Percentiles rank a stretch among this genome's conserved stretches.
phyloP scores from a whole-genome alignment of 1,139 yeast genomes.

The Kodamaea sp. region DNA sequence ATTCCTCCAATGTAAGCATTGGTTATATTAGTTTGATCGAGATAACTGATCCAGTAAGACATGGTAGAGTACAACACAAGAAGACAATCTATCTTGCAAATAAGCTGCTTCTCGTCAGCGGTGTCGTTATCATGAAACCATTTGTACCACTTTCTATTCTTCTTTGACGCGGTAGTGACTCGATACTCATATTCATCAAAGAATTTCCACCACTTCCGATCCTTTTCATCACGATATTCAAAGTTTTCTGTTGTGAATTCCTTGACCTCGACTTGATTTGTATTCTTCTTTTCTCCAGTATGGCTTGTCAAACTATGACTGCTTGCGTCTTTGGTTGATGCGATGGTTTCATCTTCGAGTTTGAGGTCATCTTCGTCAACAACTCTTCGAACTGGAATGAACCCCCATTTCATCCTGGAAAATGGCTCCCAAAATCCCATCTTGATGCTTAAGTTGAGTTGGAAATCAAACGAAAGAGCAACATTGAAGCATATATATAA shows the following conservation, averaged over 20 bases:
- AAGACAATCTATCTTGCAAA: slow-evolving; percentile 61
- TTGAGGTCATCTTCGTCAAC: slow-evolving; percentile 41
- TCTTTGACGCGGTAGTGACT: slow-evolving; percentile 32
- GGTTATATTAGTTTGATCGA: slow-evolving; percentile 59
- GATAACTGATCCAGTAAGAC: slow-evolving; percentile 68
- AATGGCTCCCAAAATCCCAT: slow-evolving; percentile 10
- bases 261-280: not conserved
- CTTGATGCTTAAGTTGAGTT: no score
- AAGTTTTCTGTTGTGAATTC: slow-evolving; percentile 1
- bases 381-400: slow-evolving; percentile 45
- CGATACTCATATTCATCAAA: slow-evolving; percentile 64
- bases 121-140: slow-evolving; percentile 63
- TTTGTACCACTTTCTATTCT: slow-evolving; percentile 51
- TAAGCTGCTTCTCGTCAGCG: slow-evolving; percentile 52
- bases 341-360: no score
- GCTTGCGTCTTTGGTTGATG: no score
- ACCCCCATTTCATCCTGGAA: slow-evolving; percentile 46
- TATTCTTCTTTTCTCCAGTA: slow-evolving; percentile 1
- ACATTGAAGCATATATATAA: no score
- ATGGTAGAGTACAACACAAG: slow-evolving; percentile 59
- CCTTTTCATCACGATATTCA: slow-evolving; percentile 61
- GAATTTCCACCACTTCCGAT: slow-evolving; percentile 61
- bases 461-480: no score
- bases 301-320: no score
- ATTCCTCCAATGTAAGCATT: slow-evolving; percentile 70